Evolutionary conservation across 176 grass and related monocot genomes (phyloP).

Genomic region (Microstegium vimineum): DNA sequence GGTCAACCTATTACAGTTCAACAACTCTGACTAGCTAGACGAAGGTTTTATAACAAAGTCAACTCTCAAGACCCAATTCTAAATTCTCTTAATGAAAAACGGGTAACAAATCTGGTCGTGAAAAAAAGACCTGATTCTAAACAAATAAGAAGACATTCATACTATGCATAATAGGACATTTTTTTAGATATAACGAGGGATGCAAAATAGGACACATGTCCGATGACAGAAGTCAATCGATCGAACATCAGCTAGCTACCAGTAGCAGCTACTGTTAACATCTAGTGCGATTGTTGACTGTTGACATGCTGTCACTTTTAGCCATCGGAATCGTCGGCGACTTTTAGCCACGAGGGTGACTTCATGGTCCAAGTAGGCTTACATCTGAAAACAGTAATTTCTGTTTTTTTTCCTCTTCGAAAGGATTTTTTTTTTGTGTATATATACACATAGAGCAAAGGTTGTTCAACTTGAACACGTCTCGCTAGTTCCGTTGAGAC

Average conservation of each 20-base stretch:
- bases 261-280: too few species aligned
- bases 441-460: neutral
- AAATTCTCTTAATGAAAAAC: too few species aligned
- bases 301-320: neutral
- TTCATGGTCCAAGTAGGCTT: conserved; percentile 10
- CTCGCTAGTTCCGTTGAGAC: neutral
- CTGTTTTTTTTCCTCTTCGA: neutral
- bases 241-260: neutral
- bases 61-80: too few species aligned
- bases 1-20: too few species aligned
- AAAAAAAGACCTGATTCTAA: too few species aligned
- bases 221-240: neutral
- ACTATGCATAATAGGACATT: too few species aligned
- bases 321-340: neutral
- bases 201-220: neutral
- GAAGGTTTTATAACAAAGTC: too few species aligned
- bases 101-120: too few species aligned
- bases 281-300: conserved; percentile 6
- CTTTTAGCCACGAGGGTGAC: neutral
- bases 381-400: neutral
- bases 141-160: too few species aligned
- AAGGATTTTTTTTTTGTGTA: neutral
- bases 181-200: too few species aligned
- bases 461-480: neutral
- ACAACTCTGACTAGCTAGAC: too few species aligned